A percentile compares a stretch with the other conserved stretches of the same genome.
Evolutionary conservation across 495 filamentous ascomycete species (phyloP).

Genomic region (Geopyxis carbonaria): DNA sequence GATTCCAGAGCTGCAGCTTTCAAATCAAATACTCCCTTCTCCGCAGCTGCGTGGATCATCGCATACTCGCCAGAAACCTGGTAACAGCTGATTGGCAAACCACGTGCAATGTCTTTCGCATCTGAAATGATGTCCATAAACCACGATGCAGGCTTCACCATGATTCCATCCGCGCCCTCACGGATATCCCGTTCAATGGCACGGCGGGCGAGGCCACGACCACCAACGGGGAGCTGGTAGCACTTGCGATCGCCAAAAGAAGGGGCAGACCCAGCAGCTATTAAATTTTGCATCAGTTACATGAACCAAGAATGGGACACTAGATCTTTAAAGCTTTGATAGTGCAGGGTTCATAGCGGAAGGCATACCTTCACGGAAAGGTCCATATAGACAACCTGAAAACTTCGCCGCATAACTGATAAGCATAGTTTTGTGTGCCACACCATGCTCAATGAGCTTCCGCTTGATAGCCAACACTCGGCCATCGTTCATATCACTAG

Average conservation of each 20-base stretch:
- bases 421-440: constrained; percentile 72
- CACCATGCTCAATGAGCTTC: constrained; percentile 78
- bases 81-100: constrained; percentile 85
- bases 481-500: constrained; percentile 97
- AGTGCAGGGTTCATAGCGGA: too few relatives aligned
- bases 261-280: constrained; percentile 72
- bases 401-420: constrained; percentile 99
- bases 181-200: constrained; percentile 78
- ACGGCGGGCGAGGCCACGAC: constrained; percentile 78
- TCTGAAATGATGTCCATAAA: constrained; percentile 94
- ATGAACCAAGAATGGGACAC: too few relatives aligned
- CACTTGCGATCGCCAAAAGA: constrained; percentile 89
- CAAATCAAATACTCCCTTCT: constrained; percentile 93
- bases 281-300: too few relatives aligned
- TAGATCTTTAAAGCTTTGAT: too few relatives aligned
- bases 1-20: constrained; percentile 90
- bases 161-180: constrained; percentile 94
- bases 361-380: constrained; percentile 56
- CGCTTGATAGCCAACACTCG: constrained; percentile 91
- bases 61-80: constrained; percentile 95
- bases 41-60: constrained; percentile 92
- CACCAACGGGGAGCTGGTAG: constrained; percentile 88
- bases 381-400: constrained; percentile 86
- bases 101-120: constrained; percentile 77
- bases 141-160: constrained; percentile 92